These are phyloP conservation scores for Amphichorda felina DNA, from an alignment of 2,329 filamentous ascomycete genomes.

Conservation along the genomic window DNA sequence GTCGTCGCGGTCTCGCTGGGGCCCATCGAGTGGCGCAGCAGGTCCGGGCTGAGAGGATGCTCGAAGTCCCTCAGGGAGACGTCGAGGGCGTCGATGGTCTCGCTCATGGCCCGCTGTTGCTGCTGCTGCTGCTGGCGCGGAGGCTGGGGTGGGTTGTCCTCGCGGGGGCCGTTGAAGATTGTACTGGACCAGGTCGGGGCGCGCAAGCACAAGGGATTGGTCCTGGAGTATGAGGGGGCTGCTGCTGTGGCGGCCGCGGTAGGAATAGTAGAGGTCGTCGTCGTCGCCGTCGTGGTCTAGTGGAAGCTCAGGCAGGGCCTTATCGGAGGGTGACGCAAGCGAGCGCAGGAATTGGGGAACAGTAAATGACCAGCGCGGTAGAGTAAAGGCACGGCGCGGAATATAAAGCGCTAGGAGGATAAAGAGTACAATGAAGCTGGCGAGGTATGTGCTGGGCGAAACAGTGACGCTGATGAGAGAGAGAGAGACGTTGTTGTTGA, in stretches of 20 bases:
- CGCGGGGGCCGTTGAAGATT: background rate
- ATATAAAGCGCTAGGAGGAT: constrained; percentile 39
- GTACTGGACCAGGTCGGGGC: constrained; percentile 15
- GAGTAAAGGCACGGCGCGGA: constrained; percentile 7
- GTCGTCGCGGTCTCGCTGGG: constrained; percentile 20
- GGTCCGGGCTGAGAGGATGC: constrained; percentile 27
- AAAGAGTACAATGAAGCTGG: constrained; percentile 34
- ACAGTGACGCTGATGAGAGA: constrained; percentile 47
- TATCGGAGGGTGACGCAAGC: constrained; percentile 6
- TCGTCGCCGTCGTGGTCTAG: constrained; percentile 5
- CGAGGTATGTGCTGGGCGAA: constrained; percentile 45
- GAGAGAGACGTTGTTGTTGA: constrained; percentile 50
- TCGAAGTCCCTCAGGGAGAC: constrained; percentile 43
- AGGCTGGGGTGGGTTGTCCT: background rate
- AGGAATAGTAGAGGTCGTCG: background rate
- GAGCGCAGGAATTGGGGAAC: constrained; percentile 7
- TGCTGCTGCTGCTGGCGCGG: constrained; percentile 8
- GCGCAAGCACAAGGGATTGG: constrained; percentile 17
- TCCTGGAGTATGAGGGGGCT: constrained; percentile 18
- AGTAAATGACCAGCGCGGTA: no score
- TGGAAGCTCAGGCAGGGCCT: constrained; percentile 13
- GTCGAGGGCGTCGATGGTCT: constrained; percentile 31
- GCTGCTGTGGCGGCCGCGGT: background rate
- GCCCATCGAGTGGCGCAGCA: constrained; percentile 17
- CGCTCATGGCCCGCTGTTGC: constrained; percentile 13